Evolutionary conservation across 306 rosid genomes (phyloP).

Genomic region (Castanopsis chinensis): DNA sequence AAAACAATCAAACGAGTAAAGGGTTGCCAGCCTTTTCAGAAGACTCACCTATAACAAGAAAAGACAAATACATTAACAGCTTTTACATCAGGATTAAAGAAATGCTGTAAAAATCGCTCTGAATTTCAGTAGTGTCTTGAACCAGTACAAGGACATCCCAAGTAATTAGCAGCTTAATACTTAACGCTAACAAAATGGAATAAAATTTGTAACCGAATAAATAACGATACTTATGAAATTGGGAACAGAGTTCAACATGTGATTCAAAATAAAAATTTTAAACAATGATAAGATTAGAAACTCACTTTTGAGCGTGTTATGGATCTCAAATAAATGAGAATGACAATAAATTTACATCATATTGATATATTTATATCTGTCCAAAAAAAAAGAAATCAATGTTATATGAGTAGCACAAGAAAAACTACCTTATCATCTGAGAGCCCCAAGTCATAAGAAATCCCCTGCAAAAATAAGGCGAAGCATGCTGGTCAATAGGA

Average conservation of each 20-base stretch:
- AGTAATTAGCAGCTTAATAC: neutral
- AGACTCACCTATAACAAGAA: constrained; percentile 34
- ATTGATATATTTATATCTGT: neutral
- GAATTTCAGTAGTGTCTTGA: neutral
- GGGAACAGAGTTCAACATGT: neutral
- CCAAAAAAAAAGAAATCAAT: neutral
- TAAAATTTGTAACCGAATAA: neutral
- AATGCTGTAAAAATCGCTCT: neutral
- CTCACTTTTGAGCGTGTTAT: neutral
- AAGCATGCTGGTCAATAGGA: neutral
- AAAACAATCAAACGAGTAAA: constrained; percentile 54
- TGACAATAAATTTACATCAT: neutral
- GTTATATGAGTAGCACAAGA: neutral
- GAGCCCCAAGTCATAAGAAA: constrained; percentile 43
- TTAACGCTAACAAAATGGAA: neutral
- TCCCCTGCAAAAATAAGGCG: constrained; percentile 36
- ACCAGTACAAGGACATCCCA: neutral
- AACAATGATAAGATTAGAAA: neutral
- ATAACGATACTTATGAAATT: neutral
- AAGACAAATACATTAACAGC: neutral
- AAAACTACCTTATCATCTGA: constrained; percentile 39
- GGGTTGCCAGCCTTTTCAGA: constrained; percentile 41
- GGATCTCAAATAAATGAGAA: neutral
- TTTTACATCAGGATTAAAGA: neutral
- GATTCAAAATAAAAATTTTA: neutral